Evolutionary conservation across 257 asterid genomes (phyloP).

Genomic region (Solanum piurae): DNA sequence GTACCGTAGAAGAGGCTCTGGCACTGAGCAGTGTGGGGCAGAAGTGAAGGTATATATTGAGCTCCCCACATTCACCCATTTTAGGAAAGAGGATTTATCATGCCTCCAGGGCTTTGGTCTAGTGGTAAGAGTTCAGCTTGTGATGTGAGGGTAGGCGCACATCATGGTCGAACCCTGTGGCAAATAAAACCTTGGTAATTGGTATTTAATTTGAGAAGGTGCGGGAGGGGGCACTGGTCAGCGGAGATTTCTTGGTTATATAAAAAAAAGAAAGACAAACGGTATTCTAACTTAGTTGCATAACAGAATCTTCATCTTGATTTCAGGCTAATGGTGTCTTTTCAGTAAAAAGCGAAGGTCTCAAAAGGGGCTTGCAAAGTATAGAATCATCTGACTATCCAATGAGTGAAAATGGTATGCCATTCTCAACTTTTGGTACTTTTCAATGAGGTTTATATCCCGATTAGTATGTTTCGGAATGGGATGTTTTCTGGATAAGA

Average conservation of each 20-base stretch:
- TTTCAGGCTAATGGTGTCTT: conserved; percentile 47
- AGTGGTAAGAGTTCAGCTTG: neutral
- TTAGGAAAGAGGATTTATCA: neutral
- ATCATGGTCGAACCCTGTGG: neutral
- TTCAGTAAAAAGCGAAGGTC: conserved; percentile 63
- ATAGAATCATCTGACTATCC: conserved; percentile 88
- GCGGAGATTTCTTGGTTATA: neutral
- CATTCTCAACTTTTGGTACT: conserved; percentile 4
- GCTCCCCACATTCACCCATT: neutral
- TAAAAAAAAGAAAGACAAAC: neutral
- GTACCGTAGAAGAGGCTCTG: conserved; percentile 49
- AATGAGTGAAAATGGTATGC: conserved; percentile 82
- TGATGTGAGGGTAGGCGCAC: neutral
- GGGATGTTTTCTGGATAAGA: neutral
- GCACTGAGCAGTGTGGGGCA: conserved; percentile 42
- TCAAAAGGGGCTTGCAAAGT: conserved; percentile 83
- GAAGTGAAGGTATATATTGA: conserved; percentile 42
- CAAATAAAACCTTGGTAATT: neutral
- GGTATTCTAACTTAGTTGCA: neutral
- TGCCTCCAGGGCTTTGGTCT: neutral
- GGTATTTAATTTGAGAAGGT: neutral
- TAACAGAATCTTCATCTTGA: neutral
- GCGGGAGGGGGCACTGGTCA: neutral
- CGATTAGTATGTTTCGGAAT: neutral
- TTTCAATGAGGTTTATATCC: neutral